Evolutionary conservation across 2,329 filamentous ascomycete genomes (phyloP), one percentile per base, ranked within the genome.

Genomic region (Hirsutella rhossiliensis): DNA sequence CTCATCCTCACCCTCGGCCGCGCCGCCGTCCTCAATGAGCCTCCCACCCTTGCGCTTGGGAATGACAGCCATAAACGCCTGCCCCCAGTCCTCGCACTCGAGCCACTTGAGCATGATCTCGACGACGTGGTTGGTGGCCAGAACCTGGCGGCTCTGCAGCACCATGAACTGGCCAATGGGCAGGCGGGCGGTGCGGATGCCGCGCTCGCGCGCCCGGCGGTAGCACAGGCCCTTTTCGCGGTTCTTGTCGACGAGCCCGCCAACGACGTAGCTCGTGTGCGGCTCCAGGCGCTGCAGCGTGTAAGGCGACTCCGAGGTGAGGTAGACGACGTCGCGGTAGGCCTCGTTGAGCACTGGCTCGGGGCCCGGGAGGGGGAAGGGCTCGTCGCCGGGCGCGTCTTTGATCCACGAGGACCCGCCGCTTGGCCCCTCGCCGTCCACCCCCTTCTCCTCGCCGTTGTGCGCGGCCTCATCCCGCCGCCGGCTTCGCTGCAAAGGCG

Each of bases 21-120:
- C 56, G 13, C 45, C 48, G 3, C 34, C 52, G 3, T 59, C 60
- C 2, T 56, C 61, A 48, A 71, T 86, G 53, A 94, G 58, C 44
- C 72, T 75, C 0, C 84, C 87, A 1, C 87, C 87, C 62, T 98
- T 98, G 49, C 92, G 72, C 64, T 87, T 88, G 0, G 92, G 92
- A 52, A 98, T 89, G 4, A 94, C 87, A 42, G 78, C 73, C 64
- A 89, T 66, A 60, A 98, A 98, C 0, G 92, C 89, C 57, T 84
- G 72, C 1, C 83, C 89, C 92, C 92, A 98, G 60, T 97, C 84
- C 2, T 85, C 86, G 41, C 78, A 78, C 62, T 96, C 87, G 44
- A 98, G 64, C 88, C 89, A 98, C 51, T 80, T 81, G 39, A 95
- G 67, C 87, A 98, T 95, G 49, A 98, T 97, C 64, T 97, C 90